Evolutionary conservation across 2,329 filamentous ascomycete genomes (phyloP), one percentile per base, ranked within the genome.

Genomic region (Aspergillus neoniger): DNA sequence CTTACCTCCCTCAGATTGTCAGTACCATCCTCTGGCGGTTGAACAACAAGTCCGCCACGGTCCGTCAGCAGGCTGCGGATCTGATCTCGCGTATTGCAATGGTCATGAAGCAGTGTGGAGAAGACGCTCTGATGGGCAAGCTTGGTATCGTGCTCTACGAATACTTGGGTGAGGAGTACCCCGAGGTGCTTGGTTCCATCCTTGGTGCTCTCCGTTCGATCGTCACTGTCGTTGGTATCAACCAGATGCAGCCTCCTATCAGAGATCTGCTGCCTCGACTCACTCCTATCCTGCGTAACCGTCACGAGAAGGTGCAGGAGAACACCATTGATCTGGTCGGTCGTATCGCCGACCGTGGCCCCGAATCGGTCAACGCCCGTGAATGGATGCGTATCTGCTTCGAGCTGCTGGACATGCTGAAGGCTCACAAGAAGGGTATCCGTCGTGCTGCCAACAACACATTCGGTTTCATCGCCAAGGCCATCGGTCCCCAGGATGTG

Each of bases 331-430:
- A 99, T 75, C 85, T 99, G 2, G 95, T 99, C 19, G 95, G 95
- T 58, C 94, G 95, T 83, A 98, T 99, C 69, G 95, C 96, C 15
- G 95, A 99, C 78, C 91, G 95, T 67, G 96, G 95, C 1, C 93
- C 95, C 1, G 95, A 99, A 77, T 94, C 91, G 65, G 95, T 99
- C 74, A 96, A 96, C 73, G 93, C 95, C 14, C 87, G 95, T 72
- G 95, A 99, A 79, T 99, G 95, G 95, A 99, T 99, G 96, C 89
- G 95, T 75, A 99, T 99, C 76, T 99, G 95, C 80, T 99, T 99
- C 77, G 95, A 99, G 81, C 83, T 99, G 57, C 87, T 99, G 30
- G 95, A 99, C 79, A 99, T 99, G 95, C 86, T 99, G 71, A 99
- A 99, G 80, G 95, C 95, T 6, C 95, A 99, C 83, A 99, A 99